Evolutionary conservation across 75 land plant genomes (phyloP).

Genomic region (Gnetum montanum): DNA sequence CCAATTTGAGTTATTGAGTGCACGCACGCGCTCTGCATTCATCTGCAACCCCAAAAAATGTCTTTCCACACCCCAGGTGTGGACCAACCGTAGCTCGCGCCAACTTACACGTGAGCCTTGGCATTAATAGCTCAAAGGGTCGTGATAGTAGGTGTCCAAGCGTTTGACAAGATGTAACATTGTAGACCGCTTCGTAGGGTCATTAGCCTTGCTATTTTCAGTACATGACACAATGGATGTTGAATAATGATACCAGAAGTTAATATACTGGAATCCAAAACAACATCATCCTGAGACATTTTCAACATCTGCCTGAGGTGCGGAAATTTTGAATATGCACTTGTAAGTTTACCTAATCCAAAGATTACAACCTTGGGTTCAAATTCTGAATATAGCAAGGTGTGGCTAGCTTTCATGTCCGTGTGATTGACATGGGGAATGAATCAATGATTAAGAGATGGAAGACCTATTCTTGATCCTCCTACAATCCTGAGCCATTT

Average conservation of each 20-base stretch:
- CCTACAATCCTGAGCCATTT: constrained; percentile 30
- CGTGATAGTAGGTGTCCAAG: no score
- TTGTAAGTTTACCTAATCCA: constrained; percentile 41
- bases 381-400: constrained; percentile 23
- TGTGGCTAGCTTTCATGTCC: constrained; percentile 33
- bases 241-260: no score
- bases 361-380: constrained; percentile 37
- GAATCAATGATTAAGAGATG: constrained; percentile 41
- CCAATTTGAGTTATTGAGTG: no score
- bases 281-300: constrained; percentile 16
- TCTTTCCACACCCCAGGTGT: no score
- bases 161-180: constrained; percentile 38
- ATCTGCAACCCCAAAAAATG: no score
- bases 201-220: constrained; percentile 26
- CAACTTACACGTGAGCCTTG: no score
- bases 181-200: constrained; percentile 27
- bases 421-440: constrained; percentile 41
- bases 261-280: constrained; percentile 22
- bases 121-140: no score
- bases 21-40: no score
- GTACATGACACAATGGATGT: constrained; percentile 13
- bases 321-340: constrained; percentile 56
- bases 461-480: constrained; percentile 33
- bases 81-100: no score
- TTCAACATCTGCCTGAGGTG: constrained; percentile 31